Conservation (phyloP, 306 rosid species). For the Quercus mongolica region DNA sequence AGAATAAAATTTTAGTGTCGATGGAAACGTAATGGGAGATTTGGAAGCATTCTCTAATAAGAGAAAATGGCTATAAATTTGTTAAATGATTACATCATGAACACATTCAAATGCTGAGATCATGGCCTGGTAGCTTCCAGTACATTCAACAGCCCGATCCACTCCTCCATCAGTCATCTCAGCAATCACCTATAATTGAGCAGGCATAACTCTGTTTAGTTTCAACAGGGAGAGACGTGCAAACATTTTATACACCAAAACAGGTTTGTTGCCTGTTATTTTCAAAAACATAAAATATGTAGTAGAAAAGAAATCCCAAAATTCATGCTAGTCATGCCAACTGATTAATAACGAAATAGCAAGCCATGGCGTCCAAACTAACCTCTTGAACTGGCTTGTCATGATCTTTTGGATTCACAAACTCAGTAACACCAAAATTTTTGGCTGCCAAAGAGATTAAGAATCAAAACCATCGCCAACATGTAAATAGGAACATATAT, state of each 20-base stretch:
- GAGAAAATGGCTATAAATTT: neutral
- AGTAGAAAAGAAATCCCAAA: neutral
- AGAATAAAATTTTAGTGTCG: neutral
- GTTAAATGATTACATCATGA: conserved; percentile 53
- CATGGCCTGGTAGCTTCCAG: conserved; percentile 83
- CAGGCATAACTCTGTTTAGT: too few species aligned
- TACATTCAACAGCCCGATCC: conserved; percentile 92
- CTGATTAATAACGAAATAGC: neutral
- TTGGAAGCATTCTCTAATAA: neutral
- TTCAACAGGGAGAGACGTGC: too few species aligned
- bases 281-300: too few species aligned
- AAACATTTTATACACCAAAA: too few species aligned
- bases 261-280: too few species aligned
- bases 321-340: neutral
- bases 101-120: conserved; percentile 89
- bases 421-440: conserved; percentile 79
- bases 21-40: neutral
- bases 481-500: neutral
- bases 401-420: conserved; percentile 86
- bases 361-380: neutral
- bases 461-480: neutral
- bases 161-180: conserved; percentile 87
- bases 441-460: conserved; percentile 51
- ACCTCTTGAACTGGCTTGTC: conserved; percentile 83
- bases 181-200: conserved; percentile 51